phyloP scores from a whole-genome alignment of 768 basidiomycete genomes.

The Leccinum disarticulatum region DNA sequence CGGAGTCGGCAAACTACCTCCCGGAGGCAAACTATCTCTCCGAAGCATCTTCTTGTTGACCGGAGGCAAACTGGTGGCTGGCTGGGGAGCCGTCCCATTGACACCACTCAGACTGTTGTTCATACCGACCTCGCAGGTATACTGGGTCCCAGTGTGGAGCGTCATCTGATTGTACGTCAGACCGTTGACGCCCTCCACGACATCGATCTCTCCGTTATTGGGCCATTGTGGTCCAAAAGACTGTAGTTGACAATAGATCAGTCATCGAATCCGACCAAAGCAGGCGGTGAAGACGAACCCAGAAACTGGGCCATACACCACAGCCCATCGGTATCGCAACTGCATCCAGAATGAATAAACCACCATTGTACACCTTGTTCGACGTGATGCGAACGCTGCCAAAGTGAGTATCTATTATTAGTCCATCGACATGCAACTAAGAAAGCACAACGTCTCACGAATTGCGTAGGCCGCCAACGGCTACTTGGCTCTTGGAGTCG shows the following conservation, averaged over 20 bases:
- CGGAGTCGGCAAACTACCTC: no score
- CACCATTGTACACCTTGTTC: slow-evolving; percentile 54
- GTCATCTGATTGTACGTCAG: slow-evolving; percentile 61
- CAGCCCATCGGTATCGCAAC: slow-evolving; percentile 69
- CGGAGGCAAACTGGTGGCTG: not conserved
- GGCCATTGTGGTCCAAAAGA: slow-evolving; percentile 57
- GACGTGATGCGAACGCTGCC: slow-evolving; percentile 65
- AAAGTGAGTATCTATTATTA: slow-evolving; percentile 3
- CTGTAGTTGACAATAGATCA: slow-evolving; percentile 16
- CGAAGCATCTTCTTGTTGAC: no score
- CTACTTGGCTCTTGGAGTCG: slow-evolving; percentile 50
- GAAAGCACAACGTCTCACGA: slow-evolving; percentile 35
- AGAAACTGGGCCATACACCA: slow-evolving; percentile 59
- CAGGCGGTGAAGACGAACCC: slow-evolving; percentile 31
- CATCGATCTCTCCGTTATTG: slow-evolving; percentile 61
- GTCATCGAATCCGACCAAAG: not conserved
- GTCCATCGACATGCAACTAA: not conserved
- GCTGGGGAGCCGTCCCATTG: not conserved
- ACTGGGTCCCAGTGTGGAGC: slow-evolving; percentile 53
- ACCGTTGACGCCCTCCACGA: slow-evolving; percentile 69
- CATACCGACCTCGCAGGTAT: slow-evolving; percentile 27
- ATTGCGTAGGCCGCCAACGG: slow-evolving; percentile 51
- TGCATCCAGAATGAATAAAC: slow-evolving; percentile 75
- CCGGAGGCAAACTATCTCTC: no score
- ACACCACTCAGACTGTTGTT: not conserved